A percentile compares a stretch with the other conserved stretches of the same genome.
Evolutionary conservation across 2,329 filamentous ascomycete genomes (phyloP).

Genomic region (Chaetothyriales sp.): DNA sequence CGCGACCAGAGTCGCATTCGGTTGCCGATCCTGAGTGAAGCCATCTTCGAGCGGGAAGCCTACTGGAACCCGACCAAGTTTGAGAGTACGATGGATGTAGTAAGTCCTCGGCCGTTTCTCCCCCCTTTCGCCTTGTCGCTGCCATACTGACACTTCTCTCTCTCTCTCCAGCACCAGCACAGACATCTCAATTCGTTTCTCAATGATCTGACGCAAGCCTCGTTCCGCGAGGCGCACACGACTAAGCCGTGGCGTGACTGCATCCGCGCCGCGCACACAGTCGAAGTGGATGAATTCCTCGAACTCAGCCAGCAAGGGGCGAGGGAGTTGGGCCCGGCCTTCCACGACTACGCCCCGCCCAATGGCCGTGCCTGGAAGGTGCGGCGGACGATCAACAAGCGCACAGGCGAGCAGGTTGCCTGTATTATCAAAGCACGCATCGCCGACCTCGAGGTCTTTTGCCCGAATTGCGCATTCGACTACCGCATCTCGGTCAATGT

Average conservation of each 20-base stretch:
- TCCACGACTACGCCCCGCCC: background rate
- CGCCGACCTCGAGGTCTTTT: slow-evolving; percentile 72
- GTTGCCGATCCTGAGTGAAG: slow-evolving; percentile 55
- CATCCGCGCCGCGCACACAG: slow-evolving; percentile 67
- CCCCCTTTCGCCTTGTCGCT: background rate
- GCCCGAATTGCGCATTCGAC: slow-evolving; percentile 64
- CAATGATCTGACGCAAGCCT: slow-evolving; percentile 49
- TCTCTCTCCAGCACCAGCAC: slow-evolving; percentile 51
- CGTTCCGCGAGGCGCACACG: slow-evolving; percentile 23
- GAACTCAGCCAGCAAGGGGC: slow-evolving; percentile 50
- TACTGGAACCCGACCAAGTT: slow-evolving; percentile 45
- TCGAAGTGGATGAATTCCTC: slow-evolving; percentile 72
- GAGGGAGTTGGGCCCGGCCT: slow-evolving; percentile 25
- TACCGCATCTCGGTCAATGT: slow-evolving; percentile 89
- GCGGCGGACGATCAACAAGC: slow-evolving; percentile 48
- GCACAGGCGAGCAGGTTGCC: slow-evolving; percentile 52
- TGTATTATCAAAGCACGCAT: slow-evolving; percentile 89
- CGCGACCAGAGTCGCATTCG: slow-evolving; percentile 50
- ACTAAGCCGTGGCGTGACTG: slow-evolving; percentile 27
- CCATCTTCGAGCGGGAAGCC: slow-evolving; percentile 46
- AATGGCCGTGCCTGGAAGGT: slow-evolving; percentile 32
- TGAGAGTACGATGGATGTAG: slow-evolving; percentile 78
- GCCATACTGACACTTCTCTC: background rate
- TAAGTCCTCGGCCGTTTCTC: slow-evolving; percentile 30
- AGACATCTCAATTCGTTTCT: slow-evolving; percentile 69